Percentiles rank a stretch among this genome's conserved stretches.
Evolutionary conservation across 2,329 filamentous ascomycete genomes (phyloP).

Genomic region (Periconia sp.): DNA sequence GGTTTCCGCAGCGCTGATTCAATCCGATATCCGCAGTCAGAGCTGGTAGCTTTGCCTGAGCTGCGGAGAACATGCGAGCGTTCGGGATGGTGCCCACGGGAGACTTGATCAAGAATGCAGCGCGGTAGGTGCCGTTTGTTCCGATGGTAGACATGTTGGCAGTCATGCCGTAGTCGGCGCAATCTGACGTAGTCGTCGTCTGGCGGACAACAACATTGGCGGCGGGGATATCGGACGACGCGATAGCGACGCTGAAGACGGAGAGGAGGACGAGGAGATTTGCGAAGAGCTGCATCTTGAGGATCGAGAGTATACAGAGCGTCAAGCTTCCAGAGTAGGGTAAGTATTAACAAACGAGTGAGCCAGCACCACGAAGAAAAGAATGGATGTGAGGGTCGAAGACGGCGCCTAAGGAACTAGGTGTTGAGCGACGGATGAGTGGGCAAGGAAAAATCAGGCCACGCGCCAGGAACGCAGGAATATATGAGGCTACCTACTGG

Average conservation of each 20-base stretch:
- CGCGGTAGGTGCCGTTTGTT: conserved; percentile 54
- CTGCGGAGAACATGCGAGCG: conserved; percentile 51
- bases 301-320: conserved; percentile 5
- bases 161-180: conserved; percentile 52
- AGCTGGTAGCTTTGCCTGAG: conserved; percentile 45
- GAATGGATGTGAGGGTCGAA: conserved; percentile 18
- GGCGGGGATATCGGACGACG: conserved; percentile 17
- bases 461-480: conserved; percentile 30
- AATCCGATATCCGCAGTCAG: conserved; percentile 50
- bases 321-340: conserved; percentile 9
- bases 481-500: conserved; percentile 33
- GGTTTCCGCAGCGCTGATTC: conserved; percentile 55
- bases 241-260: conserved; percentile 24
- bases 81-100: conserved; percentile 48
- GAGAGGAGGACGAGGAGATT: conserved; percentile 34
- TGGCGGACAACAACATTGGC: conserved; percentile 34
- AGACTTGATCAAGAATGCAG: conserved; percentile 53
- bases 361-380: conserved; percentile 37
- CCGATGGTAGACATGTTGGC: conserved; percentile 58
- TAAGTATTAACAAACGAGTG: conserved; percentile 30
- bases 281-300: conserved; percentile 35
- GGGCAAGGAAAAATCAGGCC: conserved; percentile 35
- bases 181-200: conserved; percentile 29
- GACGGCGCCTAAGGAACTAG: conserved; percentile 24
- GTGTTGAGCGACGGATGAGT: conserved; percentile 6